Conservation (phyloP, 1,284 basidiomycete genomes). For the Cerioporus squamosus region DNA sequence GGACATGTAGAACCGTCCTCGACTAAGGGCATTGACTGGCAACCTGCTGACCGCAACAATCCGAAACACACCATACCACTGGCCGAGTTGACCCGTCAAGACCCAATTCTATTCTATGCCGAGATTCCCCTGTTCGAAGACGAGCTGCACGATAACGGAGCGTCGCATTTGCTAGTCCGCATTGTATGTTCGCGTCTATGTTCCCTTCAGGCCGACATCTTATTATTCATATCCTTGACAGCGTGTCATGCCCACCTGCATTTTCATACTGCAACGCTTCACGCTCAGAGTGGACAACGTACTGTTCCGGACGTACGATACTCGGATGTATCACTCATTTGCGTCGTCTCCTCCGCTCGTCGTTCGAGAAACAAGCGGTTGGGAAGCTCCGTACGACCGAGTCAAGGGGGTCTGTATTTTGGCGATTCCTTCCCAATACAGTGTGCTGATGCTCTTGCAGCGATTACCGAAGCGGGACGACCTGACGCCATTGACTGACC, state of each 20-base stretch:
- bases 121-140: conserved; percentile 93
- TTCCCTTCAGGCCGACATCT: too few species aligned
- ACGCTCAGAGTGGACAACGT: conserved; percentile 97
- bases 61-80: conserved; percentile 74
- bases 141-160: conserved; percentile 93
- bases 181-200: conserved; percentile 63
- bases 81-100: conserved; percentile 82
- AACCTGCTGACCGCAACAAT: conserved; percentile 55
- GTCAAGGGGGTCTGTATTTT: conserved; percentile 70
- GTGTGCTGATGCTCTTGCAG: conserved; percentile 41
- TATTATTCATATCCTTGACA: conserved; percentile 34
- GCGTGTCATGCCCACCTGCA: conserved; percentile 97
- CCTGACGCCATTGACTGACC: conserved; percentile 87
- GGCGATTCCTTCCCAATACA: not conserved
- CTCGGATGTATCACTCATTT: conserved; percentile 90
- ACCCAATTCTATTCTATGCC: conserved; percentile 95
- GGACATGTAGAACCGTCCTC: conserved; percentile 54
- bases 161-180: conserved; percentile 79
- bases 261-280: conserved; percentile 91
- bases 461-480: conserved; percentile 83
- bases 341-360: conserved; percentile 60
- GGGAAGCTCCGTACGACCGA: conserved; percentile 87
- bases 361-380: conserved; percentile 85
- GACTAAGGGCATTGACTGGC: conserved; percentile 44
- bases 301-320: conserved; percentile 90